Base-by-base conservation (phyloP, 192 early-diverging fungal genomes). In the Coemansia sp. region DNA sequence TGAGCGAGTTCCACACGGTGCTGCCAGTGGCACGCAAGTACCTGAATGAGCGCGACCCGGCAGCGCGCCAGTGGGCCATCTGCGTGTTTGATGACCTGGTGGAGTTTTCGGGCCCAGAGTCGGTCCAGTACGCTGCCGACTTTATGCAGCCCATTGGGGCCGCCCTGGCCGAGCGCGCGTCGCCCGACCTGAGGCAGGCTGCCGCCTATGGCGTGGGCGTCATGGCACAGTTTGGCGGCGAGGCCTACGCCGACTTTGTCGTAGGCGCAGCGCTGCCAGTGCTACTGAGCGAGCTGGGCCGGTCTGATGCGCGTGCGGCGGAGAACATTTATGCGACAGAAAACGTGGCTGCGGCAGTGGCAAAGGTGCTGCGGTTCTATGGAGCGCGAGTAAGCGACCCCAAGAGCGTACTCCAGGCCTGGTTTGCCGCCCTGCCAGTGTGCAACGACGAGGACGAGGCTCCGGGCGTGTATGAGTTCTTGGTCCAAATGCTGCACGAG, bases 131-230 rank as follows among this genome's bases (percentile, higher is more conserved):
- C 74, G 86, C 95, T 32, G 84, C 56, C 8, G 76, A 69, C 12
- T 81, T 86, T 59, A 32, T 86, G 29, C 53, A 72, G 68, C 72
- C 70, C 2, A 48, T 83, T 4, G 61, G 44, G 0, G 50, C 22
- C 1, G 78, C 80, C 15, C 86, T 88, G 66, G 61, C 77, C 38
- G 76, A 81, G 55, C 50, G 56, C 9, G 22, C 44, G 0, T 38
- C 82, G 39, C 69, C 85, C 0, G 94, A 98, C 64, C 87, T 99
- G 41, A 89, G 95, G 11, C 98, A 99, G 87, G 91, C 94, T 7
- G 91, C 96, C 11, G 91, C 93, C 15, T 99, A 96, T 79, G 95
- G 94, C 68, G 78, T 98, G 20, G 97, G 97, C 38, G 85, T 97
- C n/a, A 89, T 90, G 67, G 98, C 91, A 38, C 86, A 94, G 77